Percentiles rank a stretch among this genome's conserved stretches.
These are phyloP conservation scores for Atalantia buxifolia DNA, from an alignment of 345 rosid genomes.

Conservation along the genomic window DNA sequence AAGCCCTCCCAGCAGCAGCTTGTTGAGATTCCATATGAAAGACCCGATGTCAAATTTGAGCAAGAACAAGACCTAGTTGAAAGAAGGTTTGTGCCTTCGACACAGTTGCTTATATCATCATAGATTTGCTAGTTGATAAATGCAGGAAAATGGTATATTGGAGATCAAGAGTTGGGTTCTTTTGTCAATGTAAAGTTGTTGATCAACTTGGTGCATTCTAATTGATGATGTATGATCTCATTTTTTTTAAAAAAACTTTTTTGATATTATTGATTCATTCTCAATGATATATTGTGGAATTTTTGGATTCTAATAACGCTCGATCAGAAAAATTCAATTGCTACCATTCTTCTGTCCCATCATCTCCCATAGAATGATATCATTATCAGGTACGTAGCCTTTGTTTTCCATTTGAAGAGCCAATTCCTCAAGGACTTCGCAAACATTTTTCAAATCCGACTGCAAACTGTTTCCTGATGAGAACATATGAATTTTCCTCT, in stretches of 20 bases:
- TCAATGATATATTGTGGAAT: neutral
- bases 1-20: slow-evolving; percentile 29
- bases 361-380: neutral
- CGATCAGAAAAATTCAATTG: neutral
- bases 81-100: slow-evolving; percentile 46
- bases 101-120: slow-evolving; percentile 59
- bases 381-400: neutral
- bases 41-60: slow-evolving; percentile 35
- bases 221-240: neutral
- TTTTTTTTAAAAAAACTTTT: neutral
- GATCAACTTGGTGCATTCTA: neutral
- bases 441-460: slow-evolving; percentile 19
- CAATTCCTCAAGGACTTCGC: slow-evolving; percentile 30
- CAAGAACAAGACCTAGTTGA: slow-evolving; percentile 34
- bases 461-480: slow-evolving; percentile 38
- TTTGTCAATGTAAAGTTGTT: neutral
- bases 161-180: neutral
- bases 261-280: neutral
- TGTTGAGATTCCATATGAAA: slow-evolving; percentile 36
- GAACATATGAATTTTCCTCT: slow-evolving; percentile 46
- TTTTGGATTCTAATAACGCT: neutral
- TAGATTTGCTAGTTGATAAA: slow-evolving; percentile 17
- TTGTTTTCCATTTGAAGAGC: slow-evolving; percentile 30
- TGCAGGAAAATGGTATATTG: neutral
- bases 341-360: neutral